Evolutionary conservation across 768 basidiomycete genomes (phyloP), one percentile per base, ranked within the genome.

Genomic region (Amanita subjunquillea): DNA sequence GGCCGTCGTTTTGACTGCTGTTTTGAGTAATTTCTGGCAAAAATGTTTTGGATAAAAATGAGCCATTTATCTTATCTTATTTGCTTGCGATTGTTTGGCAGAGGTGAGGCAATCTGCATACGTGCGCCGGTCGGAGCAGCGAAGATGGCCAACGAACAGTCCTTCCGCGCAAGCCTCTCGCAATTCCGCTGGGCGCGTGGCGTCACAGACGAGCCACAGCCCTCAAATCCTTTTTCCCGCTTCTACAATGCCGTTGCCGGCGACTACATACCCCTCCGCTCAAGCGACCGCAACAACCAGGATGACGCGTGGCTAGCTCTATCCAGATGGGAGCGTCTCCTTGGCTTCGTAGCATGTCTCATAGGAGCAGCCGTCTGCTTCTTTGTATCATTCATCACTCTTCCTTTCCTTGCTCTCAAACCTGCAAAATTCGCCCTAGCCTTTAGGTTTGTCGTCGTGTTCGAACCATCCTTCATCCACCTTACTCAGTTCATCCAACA

Each of bases 291-390:
- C 41, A 85, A 86, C 29, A 92, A 91, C 66, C 94, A 99, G 65
- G 95, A 98, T 59, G 92, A 97, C 62, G 94, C 95, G 2, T 95
- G 87, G 77, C 91, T 96, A 67, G 86, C 88, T 40, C 69, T 94
- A 37, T 87, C 87, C 50, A 76, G 93, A 67, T 97, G 95, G 95
- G 95, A 97, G 65, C 77, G 94, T 59, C 71, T 99, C 56, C 69
- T 97, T 12, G 96, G 92, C 6, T 99, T 99, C 65, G 80, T 88
- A 41, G 87, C 80, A 29, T 97, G 93, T 64, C 71, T 95, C 43
- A 68, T 90, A 22, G 96, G 96, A 5, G 95, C 93, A 1, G 83
- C 82, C 15, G 89, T 92, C 2, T 99, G 96, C 71, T 96, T 97
- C 73, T 82, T 87, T 58, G 83, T 96, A 38, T 81, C 91, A 13